A percentile compares a stretch with the other conserved stretches of the same genome.
phyloP scores from a whole-genome alignment of 768 basidiomycete species.

The Suillus bovinus region DNA sequence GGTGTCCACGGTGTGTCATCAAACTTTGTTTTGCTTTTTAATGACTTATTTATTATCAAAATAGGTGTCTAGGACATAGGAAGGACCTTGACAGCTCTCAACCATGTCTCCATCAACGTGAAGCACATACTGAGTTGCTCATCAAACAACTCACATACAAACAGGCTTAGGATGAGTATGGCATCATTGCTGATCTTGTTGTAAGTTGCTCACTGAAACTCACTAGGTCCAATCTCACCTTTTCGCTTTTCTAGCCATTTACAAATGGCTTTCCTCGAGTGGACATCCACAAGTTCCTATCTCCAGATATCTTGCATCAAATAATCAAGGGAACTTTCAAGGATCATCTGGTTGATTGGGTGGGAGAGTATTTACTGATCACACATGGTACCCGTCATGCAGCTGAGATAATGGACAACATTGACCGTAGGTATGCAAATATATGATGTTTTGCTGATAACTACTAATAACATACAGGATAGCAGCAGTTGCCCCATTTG shows the following conservation, averaged over 20 bases:
- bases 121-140: conserved; percentile 21
- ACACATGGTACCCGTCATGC: too few relatives aligned
- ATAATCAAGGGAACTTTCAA: conserved; percentile 49
- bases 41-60: neutral
- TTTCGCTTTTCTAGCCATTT: too few relatives aligned
- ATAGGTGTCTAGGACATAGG: neutral
- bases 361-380: too few relatives aligned
- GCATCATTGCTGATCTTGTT: conserved; percentile 28
- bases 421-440: conserved; percentile 8
- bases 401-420: too few relatives aligned
- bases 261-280: too few relatives aligned
- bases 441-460: neutral
- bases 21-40: neutral
- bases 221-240: too few relatives aligned
- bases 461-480: conserved; percentile 19
- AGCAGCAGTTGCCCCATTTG: conserved; percentile 28
- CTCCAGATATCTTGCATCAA: conserved; percentile 37
- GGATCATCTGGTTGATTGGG: conserved; percentile 42
- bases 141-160: conserved; percentile 26
- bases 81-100: conserved; percentile 7
- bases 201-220: too few relatives aligned
- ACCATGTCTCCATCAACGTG: conserved; percentile 18
- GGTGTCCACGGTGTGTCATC: conserved; percentile 35
- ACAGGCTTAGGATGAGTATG: conserved; percentile 37
- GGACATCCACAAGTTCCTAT: too few relatives aligned